A percentile compares a stretch with the other conserved stretches of the same genome.
These are phyloP conservation scores for Hygrophila difformis DNA, from an alignment of 257 asterid genomes.

Conservation along the genomic window DNA sequence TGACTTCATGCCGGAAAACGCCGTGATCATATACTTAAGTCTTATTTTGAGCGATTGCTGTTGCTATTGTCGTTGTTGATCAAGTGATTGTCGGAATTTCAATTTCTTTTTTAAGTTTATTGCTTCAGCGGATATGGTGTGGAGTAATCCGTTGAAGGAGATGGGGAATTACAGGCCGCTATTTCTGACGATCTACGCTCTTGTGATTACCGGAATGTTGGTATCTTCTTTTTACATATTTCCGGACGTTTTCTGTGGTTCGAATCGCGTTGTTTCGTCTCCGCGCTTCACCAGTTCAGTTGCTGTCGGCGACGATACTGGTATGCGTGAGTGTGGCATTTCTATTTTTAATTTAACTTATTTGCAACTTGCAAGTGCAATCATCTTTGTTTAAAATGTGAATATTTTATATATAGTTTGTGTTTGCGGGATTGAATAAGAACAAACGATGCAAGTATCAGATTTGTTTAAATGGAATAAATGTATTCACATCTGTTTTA, in stretches of 20 bases:
- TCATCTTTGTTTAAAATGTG: not conserved
- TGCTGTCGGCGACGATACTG: conserved; percentile 14
- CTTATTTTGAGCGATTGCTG: too few species aligned
- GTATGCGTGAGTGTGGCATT: conserved; percentile 21
- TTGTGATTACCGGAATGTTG: conserved; percentile 61
- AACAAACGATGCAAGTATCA: too few species aligned
- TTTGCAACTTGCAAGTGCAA: not conserved
- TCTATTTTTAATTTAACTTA: too few species aligned
- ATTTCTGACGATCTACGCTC: conserved; percentile 72
- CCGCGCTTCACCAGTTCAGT: conserved; percentile 31
- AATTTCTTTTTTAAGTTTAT: not conserved
- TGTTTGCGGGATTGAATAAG: too few species aligned
- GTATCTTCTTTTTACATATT: conserved; percentile 76
- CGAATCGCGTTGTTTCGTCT: conserved; percentile 38
- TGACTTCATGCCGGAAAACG: too few species aligned
- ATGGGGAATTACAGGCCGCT: conserved; percentile 76
- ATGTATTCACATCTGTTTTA: too few species aligned
- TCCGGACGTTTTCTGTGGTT: conserved; percentile 66
- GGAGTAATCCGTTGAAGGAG: conserved; percentile 50
- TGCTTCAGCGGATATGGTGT: conserved; percentile 21
- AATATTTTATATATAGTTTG: too few species aligned
- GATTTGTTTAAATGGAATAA: too few species aligned
- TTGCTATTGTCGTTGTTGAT: too few species aligned
- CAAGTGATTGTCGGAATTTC: conserved; percentile 13
- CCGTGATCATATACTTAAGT: too few species aligned